Evolutionary conservation across 768 basidiomycete genomes (phyloP), one percentile per base, ranked within the genome.

Genomic region (Naganishia vaughanmartiniae): DNA sequence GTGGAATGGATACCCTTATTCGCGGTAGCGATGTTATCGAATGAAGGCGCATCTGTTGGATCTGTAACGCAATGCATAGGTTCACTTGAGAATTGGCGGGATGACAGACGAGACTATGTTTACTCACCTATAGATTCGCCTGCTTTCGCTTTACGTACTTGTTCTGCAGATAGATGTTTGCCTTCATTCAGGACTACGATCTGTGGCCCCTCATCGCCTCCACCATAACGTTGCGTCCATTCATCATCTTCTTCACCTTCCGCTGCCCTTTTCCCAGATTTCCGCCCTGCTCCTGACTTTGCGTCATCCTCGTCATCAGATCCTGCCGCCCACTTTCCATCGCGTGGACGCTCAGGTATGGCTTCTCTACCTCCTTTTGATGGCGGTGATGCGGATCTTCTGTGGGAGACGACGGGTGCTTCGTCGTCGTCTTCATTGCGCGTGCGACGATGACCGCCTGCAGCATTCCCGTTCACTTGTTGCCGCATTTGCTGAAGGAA

Each of bases 151-250:
- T 90, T 89, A 84, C 91, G 89, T 4, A 85, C 92, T 76, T 95
- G 91, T 67, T 85, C 82, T 72, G 85, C 88, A 1, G 87, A 87
- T 53, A 96, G 84, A 83, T 96, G 93, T 78, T 91, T 94, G 31
- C 93, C 93, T 74, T 89, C 87, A 77, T 87, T 91, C 73, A 96
- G 79, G 11, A 95, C 93, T 3, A 96, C 91, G 10, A 96, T 87
- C 77, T 91, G 90, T 2, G 93, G 93, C 74, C 86, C 88, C 80
- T 94, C 93, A 75, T 93, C 92, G n/a, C 80, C 80, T 17, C 79
- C 80, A 46, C 77, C 79, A 56, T 72, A 26, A 54, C 73, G 53
- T 53, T 69, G 54, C 4, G 84, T 83, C 70, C 88, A 88, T 69
- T 91, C 90, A 65, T 88, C 87, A 15, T 86, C 89, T 73, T 89